Percentiles rank a stretch among this genome's conserved stretches.
Evolutionary conservation across 2,329 filamentous ascomycete genomes (phyloP).

Genomic region (Xenoacremonium recifei): DNA sequence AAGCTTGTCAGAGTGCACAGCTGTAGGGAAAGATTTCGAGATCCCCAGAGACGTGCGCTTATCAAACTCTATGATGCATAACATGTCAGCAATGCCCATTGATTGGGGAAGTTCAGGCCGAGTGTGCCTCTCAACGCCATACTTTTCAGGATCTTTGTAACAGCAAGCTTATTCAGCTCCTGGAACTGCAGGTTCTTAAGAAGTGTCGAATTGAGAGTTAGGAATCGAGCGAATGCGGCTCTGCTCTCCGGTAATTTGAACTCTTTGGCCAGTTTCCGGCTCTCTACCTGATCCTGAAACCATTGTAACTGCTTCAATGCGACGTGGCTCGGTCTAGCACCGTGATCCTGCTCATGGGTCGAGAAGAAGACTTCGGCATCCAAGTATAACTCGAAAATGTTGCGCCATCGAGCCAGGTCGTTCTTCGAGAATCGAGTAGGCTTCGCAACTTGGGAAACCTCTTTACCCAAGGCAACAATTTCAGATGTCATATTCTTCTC

Average conservation of each 20-base stretch:
- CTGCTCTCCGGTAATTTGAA: constrained; percentile 68
- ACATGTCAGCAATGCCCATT: constrained; percentile 7
- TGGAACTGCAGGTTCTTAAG: constrained; percentile 81
- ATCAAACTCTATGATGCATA: constrained; percentile 76
- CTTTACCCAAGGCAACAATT: constrained; percentile 62
- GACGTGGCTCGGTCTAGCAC: constrained; percentile 61
- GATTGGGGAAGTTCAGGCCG: no score
- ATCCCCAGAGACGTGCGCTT: constrained; percentile 77
- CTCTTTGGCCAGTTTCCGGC: constrained; percentile 54
- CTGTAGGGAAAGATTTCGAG: constrained; percentile 58
- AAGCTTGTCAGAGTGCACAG: constrained; percentile 58
- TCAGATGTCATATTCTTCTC: constrained; percentile 60
- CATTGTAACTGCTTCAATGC: constrained; percentile 67
- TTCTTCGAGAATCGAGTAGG: constrained; percentile 61
- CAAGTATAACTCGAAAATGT: constrained; percentile 79
- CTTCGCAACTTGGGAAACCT: constrained; percentile 63
- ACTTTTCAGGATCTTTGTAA: constrained; percentile 86
- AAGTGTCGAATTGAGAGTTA: constrained; percentile 71
- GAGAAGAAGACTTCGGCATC: constrained; percentile 82
- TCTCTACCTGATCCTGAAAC: constrained; percentile 68
- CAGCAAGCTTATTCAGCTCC: constrained; percentile 76
- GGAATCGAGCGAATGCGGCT: constrained; percentile 64
- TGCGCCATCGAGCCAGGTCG: constrained; percentile 74
- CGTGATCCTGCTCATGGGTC: constrained; percentile 68
- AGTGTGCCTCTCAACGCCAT: constrained; percentile 26